Conservation (phyloP, 2,329 filamentous ascomycete species). For the Simplicillium sp. region DNA sequence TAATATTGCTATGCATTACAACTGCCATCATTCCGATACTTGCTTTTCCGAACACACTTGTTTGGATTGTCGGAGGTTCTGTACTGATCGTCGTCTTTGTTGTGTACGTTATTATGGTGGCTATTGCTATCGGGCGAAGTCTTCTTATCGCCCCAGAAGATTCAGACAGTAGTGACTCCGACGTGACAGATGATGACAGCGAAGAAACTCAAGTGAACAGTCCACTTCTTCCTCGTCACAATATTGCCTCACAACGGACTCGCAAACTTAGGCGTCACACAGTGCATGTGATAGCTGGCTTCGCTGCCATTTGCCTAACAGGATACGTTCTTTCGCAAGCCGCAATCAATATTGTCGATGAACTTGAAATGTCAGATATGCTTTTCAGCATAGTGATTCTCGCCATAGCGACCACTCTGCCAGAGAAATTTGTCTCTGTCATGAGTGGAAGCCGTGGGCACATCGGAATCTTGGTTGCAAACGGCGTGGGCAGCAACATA, state of each 20-base stretch:
- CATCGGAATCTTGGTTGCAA: constrained; percentile 39
- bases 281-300: constrained; percentile 30
- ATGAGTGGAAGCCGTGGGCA: constrained; percentile 36
- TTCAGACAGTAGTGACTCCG: constrained; percentile 18
- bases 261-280: constrained; percentile 11
- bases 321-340: constrained; percentile 39
- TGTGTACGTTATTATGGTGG: constrained; percentile 32
- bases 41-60: constrained; percentile 5
- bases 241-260: constrained; percentile 6
- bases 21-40: constrained; percentile 23
- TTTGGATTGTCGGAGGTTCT: constrained; percentile 22
- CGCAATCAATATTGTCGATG: constrained; percentile 29
- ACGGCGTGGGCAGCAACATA: constrained; percentile 43
- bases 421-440: constrained; percentile 42
- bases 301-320: constrained; percentile 33
- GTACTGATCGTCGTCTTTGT: constrained; percentile 30
- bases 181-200: constrained; percentile 16
- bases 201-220: background rate
- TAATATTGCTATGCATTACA: constrained; percentile 30
- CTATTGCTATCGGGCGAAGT: constrained; percentile 33
- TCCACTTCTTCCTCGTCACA: background rate
- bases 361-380: constrained; percentile 31
- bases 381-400: constrained; percentile 37
- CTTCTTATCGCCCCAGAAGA: constrained; percentile 28
- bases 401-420: constrained; percentile 41